Evolutionary conservation across 2,329 filamentous ascomycete species (phyloP), one percentile per base, ranked within the genome.

Genomic region (Fusarium mangiferae): DNA sequence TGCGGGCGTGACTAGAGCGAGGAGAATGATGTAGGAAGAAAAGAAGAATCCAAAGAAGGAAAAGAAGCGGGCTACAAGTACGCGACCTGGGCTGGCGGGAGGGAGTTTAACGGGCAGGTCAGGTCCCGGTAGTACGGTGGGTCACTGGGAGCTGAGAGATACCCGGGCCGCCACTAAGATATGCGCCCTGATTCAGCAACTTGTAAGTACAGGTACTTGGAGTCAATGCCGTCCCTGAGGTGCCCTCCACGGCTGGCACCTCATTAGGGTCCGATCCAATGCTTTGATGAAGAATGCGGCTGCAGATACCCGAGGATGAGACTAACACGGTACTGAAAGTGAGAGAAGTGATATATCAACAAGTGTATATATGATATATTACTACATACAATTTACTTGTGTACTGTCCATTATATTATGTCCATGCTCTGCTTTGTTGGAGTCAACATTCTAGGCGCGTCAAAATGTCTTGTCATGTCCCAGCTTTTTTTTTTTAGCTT

Each of bases 51-150:
- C 44, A 75, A 68, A 56, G 62, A 63, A 72, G 55, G 62, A 74
- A 65, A 75, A 77, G 70, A 70, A 75, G 75, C 70, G 68, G 74
- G 75, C 76, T 78, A 51, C 59, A 36, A 51, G 39, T 58, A 75
- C 78, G 79, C 79, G 77, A 77, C 51, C 73, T 61, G 58, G 49
- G 35, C 73, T 61, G 58, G 49, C 48, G 67, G 69, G 73, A 76
- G 72, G 66, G 67, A 70, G 74, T 76, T 69, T 70, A 70, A 70
- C 68, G 68, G 78, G 75, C 72, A 68, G 72, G 70, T 60, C 73
- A 75, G 75, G 72, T 72, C 76, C 77, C 75, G 74, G 74, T 65
- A 76, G 76, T 77, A 60, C 36, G 48, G 73, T 75, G 72, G 72
- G 72, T 73, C 72, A 46, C 41, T 41, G 54, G 8, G 72, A 75